Conservation (phyloP, 192 early-diverging fungal species). For the Dimargaris cristalligena region DNA sequence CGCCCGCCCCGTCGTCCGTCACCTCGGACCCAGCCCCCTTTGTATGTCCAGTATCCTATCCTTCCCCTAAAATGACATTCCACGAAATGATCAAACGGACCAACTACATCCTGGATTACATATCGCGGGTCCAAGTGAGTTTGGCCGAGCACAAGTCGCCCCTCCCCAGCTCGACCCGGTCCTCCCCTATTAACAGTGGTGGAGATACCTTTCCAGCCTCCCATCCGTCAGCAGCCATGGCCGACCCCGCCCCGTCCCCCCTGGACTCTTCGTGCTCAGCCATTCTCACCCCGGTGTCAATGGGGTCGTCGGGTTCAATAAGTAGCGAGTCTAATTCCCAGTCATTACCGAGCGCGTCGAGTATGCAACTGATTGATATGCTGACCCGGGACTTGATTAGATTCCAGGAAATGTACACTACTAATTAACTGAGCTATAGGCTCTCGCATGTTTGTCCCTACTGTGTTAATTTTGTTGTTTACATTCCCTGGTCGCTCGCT, state of each 20-base stretch:
- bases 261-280: not conserved
- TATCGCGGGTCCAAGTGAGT: not conserved
- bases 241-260: not conserved
- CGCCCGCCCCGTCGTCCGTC: no score
- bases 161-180: no score
- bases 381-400: constrained; percentile 1
- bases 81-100: not conserved
- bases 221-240: not conserved
- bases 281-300: not conserved
- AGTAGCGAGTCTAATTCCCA: not conserved
- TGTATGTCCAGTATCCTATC: not conserved
- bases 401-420: not conserved
- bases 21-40: not conserved
- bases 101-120: not conserved
- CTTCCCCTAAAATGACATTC: not conserved
- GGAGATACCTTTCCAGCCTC: not conserved
- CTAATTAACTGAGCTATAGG: no score
- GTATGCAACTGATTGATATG: constrained; percentile 3
- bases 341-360: not conserved
- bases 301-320: not conserved
- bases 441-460: no score
- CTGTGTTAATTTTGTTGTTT: no score
- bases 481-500: no score
- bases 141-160: constrained; percentile 1
- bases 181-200: no score